A percentile compares a stretch with the other conserved stretches of the same genome.
Conservation (phyloP, 129 eudicot genomes). For the Tanacetum coccineum region DNA sequence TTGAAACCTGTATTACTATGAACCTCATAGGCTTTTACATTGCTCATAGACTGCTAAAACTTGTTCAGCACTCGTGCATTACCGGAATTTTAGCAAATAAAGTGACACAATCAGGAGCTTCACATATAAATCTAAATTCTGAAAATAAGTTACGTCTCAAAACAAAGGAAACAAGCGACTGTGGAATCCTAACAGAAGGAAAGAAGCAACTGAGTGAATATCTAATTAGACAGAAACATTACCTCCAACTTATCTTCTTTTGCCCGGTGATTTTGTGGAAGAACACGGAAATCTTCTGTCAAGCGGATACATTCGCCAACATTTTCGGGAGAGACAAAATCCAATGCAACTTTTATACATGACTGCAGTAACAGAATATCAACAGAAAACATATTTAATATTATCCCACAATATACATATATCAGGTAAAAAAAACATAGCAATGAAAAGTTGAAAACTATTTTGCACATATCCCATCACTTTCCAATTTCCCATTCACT, state of each 20-base stretch:
- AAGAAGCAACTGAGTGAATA: not conserved
- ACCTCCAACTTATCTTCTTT: slow-evolving; percentile 51
- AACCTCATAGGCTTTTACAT: not conserved
- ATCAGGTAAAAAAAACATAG: too few species aligned
- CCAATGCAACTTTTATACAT: slow-evolving; percentile 42
- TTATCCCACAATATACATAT: not conserved
- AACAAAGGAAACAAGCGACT: too few species aligned
- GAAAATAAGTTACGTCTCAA: too few species aligned
- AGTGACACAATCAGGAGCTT: too few species aligned
- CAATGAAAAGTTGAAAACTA: too few species aligned
- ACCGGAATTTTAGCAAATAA: not conserved
- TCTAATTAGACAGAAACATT: not conserved
- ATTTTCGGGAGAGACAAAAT: slow-evolving; percentile 53
- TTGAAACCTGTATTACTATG: not conserved
- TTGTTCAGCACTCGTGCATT: not conserved
- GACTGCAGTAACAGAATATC: slow-evolving; percentile 27
- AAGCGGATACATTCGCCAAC: slow-evolving; percentile 39
- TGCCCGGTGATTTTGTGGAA: slow-evolving; percentile 39
- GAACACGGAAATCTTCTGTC: slow-evolving; percentile 35
- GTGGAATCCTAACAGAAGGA: too few species aligned
- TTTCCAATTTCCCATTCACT: too few species aligned
- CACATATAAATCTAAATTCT: not conserved
- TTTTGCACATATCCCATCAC: too few species aligned
- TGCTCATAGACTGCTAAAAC: not conserved
- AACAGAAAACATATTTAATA: not conserved